Conservation (phyloP, 345 rosid genomes). For the Lepidium sativum region DNA sequence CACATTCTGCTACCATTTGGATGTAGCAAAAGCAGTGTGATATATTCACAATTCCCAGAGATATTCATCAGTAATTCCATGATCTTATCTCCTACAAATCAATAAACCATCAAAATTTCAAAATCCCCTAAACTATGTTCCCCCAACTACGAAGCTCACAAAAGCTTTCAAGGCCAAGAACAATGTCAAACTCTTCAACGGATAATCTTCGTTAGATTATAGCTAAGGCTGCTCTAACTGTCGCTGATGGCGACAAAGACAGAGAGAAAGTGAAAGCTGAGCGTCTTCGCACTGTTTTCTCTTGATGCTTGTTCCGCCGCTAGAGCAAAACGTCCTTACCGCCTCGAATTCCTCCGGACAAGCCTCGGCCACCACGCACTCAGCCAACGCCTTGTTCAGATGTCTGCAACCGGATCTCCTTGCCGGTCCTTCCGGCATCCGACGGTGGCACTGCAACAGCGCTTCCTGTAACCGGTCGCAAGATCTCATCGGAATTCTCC, state of each 20-base stretch:
- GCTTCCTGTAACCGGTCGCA: conserved; percentile 66
- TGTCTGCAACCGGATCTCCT: conserved; percentile 56
- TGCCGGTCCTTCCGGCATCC: conserved; percentile 42
- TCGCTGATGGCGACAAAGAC: conserved; percentile 26
- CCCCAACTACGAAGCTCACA: neutral
- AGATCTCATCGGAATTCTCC: conserved; percentile 8
- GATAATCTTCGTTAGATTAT: neutral
- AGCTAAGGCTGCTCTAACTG: neutral
- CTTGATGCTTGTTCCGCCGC: conserved; percentile 80
- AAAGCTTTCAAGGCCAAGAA: neutral
- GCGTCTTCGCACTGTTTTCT: conserved; percentile 84
- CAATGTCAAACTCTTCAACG: neutral
- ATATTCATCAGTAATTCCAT: neutral
- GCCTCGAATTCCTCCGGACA: conserved; percentile 80
- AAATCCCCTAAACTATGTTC: neutral
- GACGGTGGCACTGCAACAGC: conserved; percentile 57
- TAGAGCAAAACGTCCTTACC: conserved; percentile 59
- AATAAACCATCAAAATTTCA: neutral
- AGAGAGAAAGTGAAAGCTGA: conserved; percentile 49
- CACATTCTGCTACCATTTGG: neutral
- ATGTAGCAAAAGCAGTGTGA: neutral
- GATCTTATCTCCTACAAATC: neutral
- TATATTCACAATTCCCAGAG: neutral
- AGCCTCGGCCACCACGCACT: conserved; percentile 57
- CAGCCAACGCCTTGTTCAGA: conserved; percentile 63